These are phyloP conservation scores for Eutrema yunnanense DNA, from an alignment of 345 rosid genomes.

Conservation along the genomic window DNA sequence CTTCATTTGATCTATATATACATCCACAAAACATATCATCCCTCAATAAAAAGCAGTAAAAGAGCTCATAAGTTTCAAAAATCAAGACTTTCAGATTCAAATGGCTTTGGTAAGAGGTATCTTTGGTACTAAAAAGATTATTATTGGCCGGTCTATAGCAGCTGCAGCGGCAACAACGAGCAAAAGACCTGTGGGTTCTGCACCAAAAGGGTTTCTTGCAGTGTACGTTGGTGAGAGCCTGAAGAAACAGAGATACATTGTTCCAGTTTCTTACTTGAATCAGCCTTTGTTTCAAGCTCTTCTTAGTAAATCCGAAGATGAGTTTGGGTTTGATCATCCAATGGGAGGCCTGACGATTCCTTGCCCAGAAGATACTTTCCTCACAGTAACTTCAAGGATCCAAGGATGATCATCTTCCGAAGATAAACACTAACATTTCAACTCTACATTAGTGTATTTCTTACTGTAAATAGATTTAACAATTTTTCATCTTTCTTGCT, in stretches of 20 bases:
- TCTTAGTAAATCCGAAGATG: constrained; percentile 41
- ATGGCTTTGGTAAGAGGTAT: constrained; percentile 12
- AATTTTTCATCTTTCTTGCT: not conserved
- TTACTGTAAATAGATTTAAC: not conserved
- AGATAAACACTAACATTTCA: not conserved
- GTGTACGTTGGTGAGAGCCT: constrained; percentile 46
- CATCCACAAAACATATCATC: not conserved
- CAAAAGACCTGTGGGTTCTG: not conserved
- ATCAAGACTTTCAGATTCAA: not conserved
- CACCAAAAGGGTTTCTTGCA: constrained; percentile 36
- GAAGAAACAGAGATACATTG: constrained; percentile 34
- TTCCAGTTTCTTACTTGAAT: constrained; percentile 39
- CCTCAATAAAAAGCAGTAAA: too few species aligned
- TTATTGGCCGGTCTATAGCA: constrained; percentile 16
- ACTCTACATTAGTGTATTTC: not conserved
- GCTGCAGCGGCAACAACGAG: not conserved
- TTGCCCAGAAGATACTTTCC: constrained; percentile 37
- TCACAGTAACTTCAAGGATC: constrained; percentile 30
- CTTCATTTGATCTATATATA: not conserved
- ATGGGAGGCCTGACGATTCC: constrained; percentile 48
- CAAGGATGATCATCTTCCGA: not conserved
- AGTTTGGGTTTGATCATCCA: constrained; percentile 40
- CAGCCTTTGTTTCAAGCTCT: constrained; percentile 37
- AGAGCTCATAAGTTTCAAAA: too few species aligned
- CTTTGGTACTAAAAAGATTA: constrained; percentile 4